Conservation (phyloP, 2,329 filamentous ascomycete species). For the Scedosporium boydii region DNA sequence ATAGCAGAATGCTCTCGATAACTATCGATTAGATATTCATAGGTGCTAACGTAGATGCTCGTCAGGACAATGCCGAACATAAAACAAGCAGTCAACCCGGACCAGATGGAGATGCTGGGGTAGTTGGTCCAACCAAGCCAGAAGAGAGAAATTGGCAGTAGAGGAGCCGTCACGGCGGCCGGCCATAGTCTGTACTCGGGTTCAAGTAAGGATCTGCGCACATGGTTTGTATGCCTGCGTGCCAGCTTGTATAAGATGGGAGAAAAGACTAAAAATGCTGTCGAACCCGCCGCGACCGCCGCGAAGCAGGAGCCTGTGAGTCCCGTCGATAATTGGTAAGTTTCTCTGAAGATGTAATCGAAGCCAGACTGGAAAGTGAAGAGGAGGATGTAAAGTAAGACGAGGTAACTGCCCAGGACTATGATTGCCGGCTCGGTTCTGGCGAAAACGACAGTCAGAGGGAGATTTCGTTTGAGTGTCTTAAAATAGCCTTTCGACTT, state of each 20-base stretch:
- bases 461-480: slow-evolving; percentile 24
- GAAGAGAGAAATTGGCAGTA: slow-evolving; percentile 42
- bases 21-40: slow-evolving; percentile 49
- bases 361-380: slow-evolving; percentile 40
- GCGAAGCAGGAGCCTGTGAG: slow-evolving; percentile 36
- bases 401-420: slow-evolving; percentile 32
- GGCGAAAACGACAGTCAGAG: slow-evolving; percentile 32
- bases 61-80: slow-evolving; percentile 42
- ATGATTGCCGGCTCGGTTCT: slow-evolving; percentile 36
- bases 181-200: slow-evolving; percentile 46
- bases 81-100: slow-evolving; percentile 36
- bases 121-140: slow-evolving; percentile 49
- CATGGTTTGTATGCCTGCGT: slow-evolving; percentile 29
- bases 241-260: slow-evolving; percentile 35
- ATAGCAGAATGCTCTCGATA: slow-evolving; percentile 41
- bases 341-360: slow-evolving; percentile 39
- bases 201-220: slow-evolving; percentile 27
- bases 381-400: slow-evolving; percentile 34
- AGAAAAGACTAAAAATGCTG: slow-evolving; percentile 27
- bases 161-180: slow-evolving; percentile 37
- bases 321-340: slow-evolving; percentile 33
- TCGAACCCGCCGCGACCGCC: slow-evolving; percentile 29
- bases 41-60: slow-evolving; percentile 38
- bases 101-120: slow-evolving; percentile 34
- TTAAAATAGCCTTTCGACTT: slow-evolving; percentile 24